Evolutionary conservation across 2,329 filamentous ascomycete genomes (phyloP).

Genomic region (Colletotrichum musicola): DNA sequence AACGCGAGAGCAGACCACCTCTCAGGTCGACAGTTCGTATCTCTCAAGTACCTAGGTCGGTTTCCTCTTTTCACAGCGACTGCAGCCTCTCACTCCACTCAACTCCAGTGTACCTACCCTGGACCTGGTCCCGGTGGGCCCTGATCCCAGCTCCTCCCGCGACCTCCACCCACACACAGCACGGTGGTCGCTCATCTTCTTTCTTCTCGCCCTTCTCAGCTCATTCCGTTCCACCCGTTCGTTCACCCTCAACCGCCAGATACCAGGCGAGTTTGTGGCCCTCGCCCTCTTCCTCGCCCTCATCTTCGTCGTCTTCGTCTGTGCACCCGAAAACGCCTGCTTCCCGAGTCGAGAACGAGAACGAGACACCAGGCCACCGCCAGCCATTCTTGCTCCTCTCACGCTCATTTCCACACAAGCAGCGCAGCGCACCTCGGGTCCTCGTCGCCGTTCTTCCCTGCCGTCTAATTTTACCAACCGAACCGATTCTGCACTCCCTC

Average conservation of each 20-base stretch:
- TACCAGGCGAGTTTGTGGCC: slow-evolving; percentile 1
- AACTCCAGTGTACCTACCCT: slow-evolving; percentile 31
- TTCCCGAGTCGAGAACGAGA: slow-evolving; percentile 4
- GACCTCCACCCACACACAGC: slow-evolving; percentile 24
- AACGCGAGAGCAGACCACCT: neutral
- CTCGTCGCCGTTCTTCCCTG: neutral
- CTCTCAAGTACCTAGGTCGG: slow-evolving; percentile 13
- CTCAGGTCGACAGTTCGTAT: slow-evolving; percentile 20
- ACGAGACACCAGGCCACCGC: neutral
- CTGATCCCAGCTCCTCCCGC: slow-evolving; percentile 39
- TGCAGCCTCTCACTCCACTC: slow-evolving; percentile 17
- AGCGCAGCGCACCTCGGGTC: neutral
- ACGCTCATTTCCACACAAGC: neutral
- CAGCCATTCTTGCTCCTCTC: neutral
- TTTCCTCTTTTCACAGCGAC: neutral
- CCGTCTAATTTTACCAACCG: neutral
- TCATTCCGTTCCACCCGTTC: slow-evolving; percentile 25
- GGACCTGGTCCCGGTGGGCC: slow-evolving; percentile 24
- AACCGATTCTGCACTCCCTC: neutral
- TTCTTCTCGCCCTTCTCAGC: slow-evolving; percentile 38
- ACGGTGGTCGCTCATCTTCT: slow-evolving; percentile 32
- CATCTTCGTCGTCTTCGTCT: neutral
- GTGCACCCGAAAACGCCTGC: slow-evolving; percentile 1
- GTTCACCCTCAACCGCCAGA: slow-evolving; percentile 25
- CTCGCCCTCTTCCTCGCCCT: too few relatives aligned